Evolutionary conservation across 169 alveolate species (phyloP), one percentile per base, ranked within the genome.

Genomic region (Cryptosporidium ubiquitum): DNA sequence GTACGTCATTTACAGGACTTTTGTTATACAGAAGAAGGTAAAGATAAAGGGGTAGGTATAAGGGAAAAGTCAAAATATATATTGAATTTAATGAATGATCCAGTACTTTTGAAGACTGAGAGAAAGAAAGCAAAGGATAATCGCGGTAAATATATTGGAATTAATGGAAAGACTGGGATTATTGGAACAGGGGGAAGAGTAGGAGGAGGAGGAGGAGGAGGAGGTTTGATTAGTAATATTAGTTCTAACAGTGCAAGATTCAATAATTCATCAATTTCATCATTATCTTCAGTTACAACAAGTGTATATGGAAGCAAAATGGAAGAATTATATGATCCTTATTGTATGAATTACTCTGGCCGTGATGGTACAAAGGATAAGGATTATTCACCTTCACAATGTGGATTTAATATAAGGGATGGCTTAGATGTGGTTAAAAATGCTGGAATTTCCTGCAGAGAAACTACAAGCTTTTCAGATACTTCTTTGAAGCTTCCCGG

Each of bases 31-130:
- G 97, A 94, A 68, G 95, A 94, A 52, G 96, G 96, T 20, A 66
- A 74, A 33, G 97, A 94, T 51, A 91, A 91, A 71, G 96, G 97
- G 20, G 93, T 91, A 16, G 97, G 97, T 18, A 91, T 94, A 9
- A 74, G 96, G 10, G 97, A 94, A 40, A 93, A 91, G 57, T 85
- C 95, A 26, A 86, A 86, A 57, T 49, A 57, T 31, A 64, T 94
- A 9, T 39, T 86, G 23, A 91, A 75, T 9, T 69, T 94, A 23
- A 20, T 94, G 9, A 64, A 86, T 51, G 96, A 94, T 64, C 93
- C 93, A 1, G 44, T 69, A 29, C 70, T 86, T 23, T 51, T 94
- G 0, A 93, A 93, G 16, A 84, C 91, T 39, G 97, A 94, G 74
- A 79, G 96, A 44, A 94, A 94, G 70, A 91, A 92, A 58, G 95